These are phyloP conservation scores for Coemansia erecta DNA, from an alignment of 192 early-diverging fungal genomes.

Conservation along the genomic window DNA sequence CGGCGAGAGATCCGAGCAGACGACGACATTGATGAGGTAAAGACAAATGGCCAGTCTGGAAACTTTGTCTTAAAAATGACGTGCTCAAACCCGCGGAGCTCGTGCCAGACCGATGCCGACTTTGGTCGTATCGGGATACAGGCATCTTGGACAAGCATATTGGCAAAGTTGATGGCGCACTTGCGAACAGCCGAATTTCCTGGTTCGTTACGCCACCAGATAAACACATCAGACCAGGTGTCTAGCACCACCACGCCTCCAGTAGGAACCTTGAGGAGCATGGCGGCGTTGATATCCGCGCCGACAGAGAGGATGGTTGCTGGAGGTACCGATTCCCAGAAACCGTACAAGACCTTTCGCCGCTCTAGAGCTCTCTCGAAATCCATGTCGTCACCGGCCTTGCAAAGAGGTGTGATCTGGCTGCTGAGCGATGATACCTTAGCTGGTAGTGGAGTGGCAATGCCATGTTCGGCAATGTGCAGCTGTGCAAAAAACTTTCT, in stretches of 20 bases:
- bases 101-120: constrained; percentile 46
- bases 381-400: constrained; percentile 36
- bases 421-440: constrained; percentile 29
- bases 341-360: constrained; percentile 48
- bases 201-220: constrained; percentile 53
- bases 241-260: constrained; percentile 49
- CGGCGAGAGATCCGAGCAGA: constrained; percentile 11
- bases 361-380: constrained; percentile 48
- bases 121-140: constrained; percentile 45
- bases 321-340: constrained; percentile 49
- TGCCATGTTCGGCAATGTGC: constrained; percentile 21
- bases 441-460: constrained; percentile 3
- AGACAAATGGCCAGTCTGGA: constrained; percentile 51
- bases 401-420: constrained; percentile 32
- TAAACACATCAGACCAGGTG: constrained; percentile 50
- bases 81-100: constrained; percentile 47
- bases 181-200: constrained; percentile 38
- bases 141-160: constrained; percentile 36
- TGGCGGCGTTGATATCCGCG: constrained; percentile 38
- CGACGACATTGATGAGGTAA: constrained; percentile 27
- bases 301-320: constrained; percentile 42
- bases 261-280: constrained; percentile 36
- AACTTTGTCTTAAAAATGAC: constrained; percentile 53
- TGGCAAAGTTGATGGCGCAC: constrained; percentile 44
- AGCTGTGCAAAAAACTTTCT: constrained; percentile 44